A percentile compares a stretch with the other conserved stretches of the same genome.
Conservation (phyloP, 2,329 filamentous ascomycete species). For the Hirsutella thompsonii region DNA sequence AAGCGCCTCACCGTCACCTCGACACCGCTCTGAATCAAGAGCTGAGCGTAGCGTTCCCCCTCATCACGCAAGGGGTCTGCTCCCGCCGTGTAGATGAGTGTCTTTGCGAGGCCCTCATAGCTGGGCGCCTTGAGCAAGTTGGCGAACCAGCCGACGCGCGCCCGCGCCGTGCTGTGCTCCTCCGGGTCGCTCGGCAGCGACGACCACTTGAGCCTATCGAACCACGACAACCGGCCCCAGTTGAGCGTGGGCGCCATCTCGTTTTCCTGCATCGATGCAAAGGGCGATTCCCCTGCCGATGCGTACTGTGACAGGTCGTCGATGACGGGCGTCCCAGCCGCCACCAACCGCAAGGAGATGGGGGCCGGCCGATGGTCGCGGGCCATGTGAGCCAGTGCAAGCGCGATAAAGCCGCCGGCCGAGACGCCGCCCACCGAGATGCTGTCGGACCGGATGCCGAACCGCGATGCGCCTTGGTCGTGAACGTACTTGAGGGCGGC, state of each 20-base stretch:
- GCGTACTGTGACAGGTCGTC: slow-evolving; percentile 25
- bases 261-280: slow-evolving; percentile 26
- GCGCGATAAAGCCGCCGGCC: slow-evolving; percentile 27
- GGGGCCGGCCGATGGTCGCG: slow-evolving; percentile 16
- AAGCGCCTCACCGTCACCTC: slow-evolving; percentile 33
- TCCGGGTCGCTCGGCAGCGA: slow-evolving; percentile 8
- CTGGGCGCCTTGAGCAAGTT: slow-evolving; percentile 22
- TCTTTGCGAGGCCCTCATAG: slow-evolving; percentile 20
- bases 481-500: slow-evolving; percentile 27
- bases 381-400: slow-evolving; percentile 25
- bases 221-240: slow-evolving; percentile 28
- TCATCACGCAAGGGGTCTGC: slow-evolving; percentile 34
- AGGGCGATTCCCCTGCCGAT: slow-evolving; percentile 22
- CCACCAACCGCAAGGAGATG: slow-evolving; percentile 23
- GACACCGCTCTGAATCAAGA: slow-evolving; percentile 28
- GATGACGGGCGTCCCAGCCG: slow-evolving; percentile 25
- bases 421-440: slow-evolving; percentile 33
- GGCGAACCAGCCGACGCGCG: slow-evolving; percentile 11
- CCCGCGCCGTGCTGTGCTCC: slow-evolving; percentile 6
- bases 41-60: slow-evolving; percentile 31
- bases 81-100: slow-evolving; percentile 27
- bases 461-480: slow-evolving; percentile 17
- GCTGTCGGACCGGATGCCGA: slow-evolving; percentile 22
- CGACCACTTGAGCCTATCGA: slow-evolving; percentile 21
- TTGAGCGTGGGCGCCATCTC: slow-evolving; percentile 29